Evolutionary conservation across 1,284 basidiomycete genomes (phyloP), one percentile per base, ranked within the genome.

Genomic region (Irpex sp.): DNA sequence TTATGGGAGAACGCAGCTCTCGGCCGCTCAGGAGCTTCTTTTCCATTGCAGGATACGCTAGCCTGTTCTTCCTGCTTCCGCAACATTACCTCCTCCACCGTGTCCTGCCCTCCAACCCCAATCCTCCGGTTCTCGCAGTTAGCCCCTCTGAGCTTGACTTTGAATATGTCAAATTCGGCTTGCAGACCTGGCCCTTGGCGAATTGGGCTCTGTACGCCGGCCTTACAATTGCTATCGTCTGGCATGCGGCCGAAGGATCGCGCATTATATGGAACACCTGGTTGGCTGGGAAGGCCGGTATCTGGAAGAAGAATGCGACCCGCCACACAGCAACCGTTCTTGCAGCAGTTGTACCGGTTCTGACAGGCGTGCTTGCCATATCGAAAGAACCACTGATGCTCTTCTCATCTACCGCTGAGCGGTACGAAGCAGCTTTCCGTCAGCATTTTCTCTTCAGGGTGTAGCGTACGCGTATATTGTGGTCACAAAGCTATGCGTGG

Each of bases 121-220:
- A 38, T 21, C 64, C 59, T 47, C 65, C 65, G 1, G 60, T 65
- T 64, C 73, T 78, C 56, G 73, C 80, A 5, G 77, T 92, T n/a
- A 84, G 87, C 31, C 89, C 90, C 0, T 76, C 84, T 0, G 89
- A 93, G 68, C 80, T 92, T 48, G 87, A 92, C 74, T 91, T 82
- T 70, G 87, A 91, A 65, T 91, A 86, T 71, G 88, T 92, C 61
- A 90, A 92, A 72, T 78, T 81, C 4, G 87, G 83, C 0, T 72
- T 92, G 54, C 76, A 79, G 5, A 75, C 66, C 17, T 92, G 86
- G 82, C 90, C 90, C 0, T 74, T 77, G 72, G 76, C 82, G 9
- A 87, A 81, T 64, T 85, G 82, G 81, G 61, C 84, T 1, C 72
- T 89, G 59, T 92, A 93, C 67, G 69, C 76, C 2, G 83, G 81